These are phyloP conservation scores for Mayamaea pseudoterrestris DNA, from an alignment of 108 stramenopile genomes.

Conservation along the genomic window DNA sequence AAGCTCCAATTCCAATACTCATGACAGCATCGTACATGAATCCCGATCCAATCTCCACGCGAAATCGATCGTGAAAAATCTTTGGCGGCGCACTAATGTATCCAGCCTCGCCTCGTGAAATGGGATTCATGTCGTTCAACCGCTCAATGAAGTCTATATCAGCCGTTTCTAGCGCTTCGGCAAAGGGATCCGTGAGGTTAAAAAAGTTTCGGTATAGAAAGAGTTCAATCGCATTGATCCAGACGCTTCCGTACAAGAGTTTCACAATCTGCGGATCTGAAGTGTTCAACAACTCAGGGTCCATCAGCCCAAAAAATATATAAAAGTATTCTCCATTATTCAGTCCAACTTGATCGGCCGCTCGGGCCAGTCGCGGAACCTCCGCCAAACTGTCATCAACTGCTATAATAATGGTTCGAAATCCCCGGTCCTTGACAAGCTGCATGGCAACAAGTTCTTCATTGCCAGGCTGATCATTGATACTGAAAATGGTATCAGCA, in stretches of 20 bases:
- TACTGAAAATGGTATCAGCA: neutral
- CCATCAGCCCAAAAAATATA: neutral
- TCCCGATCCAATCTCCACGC: neutral
- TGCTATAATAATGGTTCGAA: conserved; percentile 1
- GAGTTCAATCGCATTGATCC: neutral
- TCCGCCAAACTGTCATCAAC: neutral
- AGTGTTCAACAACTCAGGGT: neutral
- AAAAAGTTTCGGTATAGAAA: neutral
- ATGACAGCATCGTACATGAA: conserved; percentile 9
- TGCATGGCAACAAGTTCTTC: neutral
- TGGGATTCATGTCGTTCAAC: neutral
- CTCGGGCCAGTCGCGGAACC: neutral
- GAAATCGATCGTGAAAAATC: neutral
- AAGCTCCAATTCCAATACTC: conserved; percentile 5
- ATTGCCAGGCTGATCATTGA: neutral
- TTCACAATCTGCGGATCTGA: neutral
- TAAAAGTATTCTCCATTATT: conserved; percentile 4
- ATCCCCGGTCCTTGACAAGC: conserved; percentile 1
- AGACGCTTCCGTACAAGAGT: neutral
- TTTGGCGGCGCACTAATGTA: neutral
- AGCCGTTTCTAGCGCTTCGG: too few species aligned
- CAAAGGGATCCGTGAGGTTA: neutral
- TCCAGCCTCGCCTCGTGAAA: neutral
- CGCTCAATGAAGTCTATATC: neutral
- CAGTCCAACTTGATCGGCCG: neutral